Evolutionary conservation across 2,329 filamentous ascomycete species (phyloP), one percentile per base, ranked within the genome.

Genomic region (Grosmannia huntii): DNA sequence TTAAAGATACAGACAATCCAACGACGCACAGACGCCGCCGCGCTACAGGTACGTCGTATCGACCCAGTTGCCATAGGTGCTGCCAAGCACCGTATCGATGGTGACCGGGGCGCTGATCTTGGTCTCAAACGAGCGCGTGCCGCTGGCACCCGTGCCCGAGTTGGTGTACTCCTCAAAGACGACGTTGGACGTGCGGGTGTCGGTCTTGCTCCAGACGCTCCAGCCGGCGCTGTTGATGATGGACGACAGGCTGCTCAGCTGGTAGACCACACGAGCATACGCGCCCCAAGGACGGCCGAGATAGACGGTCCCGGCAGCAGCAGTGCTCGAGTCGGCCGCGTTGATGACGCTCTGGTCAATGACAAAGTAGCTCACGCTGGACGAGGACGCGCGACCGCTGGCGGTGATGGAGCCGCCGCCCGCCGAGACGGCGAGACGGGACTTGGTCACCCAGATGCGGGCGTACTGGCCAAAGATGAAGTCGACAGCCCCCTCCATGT

Each of bases 141-240:
- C 81, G 21, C 69, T 67, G 2, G 82, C 72, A 2, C 84, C 83
- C 36, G 70, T 66, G 1, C 84, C 84, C 1, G 74, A 75, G 68
- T 86, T 86, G 23, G 64, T 69, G 64, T 78, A 85, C 72, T 87
- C 84, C 53, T 55, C 41, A 41, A 62, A 72, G 31, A 65, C 59
- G 12, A 72, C 69, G 59, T 66, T 60, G 19, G 62, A 64, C 6
- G 69, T 72, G 44, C 68, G 66, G 48, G 68, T 67, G 27, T 61
- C 60, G 58, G 61, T 68, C 3, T 64, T 69, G 21, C 64, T 66
- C 70, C 70, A 72, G 31, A 71, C 65, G 2, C 63, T 67, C 83
- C 84, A 86, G 0, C 83, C 84, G 0, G 76, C 76, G 2, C 72
- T 60, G 64, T 85, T 84, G 64, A 87, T 76, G 23, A 85, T 79